Evolutionary conservation across 306 rosid species (phyloP), one percentile per base, ranked within the genome.

Genomic region (Geum urbanum): DNA sequence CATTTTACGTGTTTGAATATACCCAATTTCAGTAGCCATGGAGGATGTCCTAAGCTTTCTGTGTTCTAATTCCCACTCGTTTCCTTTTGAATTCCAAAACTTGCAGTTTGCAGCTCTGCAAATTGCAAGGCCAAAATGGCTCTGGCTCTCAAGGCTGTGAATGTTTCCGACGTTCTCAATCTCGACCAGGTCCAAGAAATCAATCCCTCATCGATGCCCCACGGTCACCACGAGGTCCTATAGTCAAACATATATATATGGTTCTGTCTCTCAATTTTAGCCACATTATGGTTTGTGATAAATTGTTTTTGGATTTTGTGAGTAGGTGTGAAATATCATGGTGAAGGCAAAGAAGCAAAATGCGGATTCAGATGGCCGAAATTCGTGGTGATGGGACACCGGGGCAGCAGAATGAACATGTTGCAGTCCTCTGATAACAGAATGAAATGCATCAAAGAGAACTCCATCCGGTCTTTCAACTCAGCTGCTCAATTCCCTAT

Each of bases 381-480:
- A 48, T 85, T 92, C 73, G 68, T 78, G 47, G 95, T 89, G 67
- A 57, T 89, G 14, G 98, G 98, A 20, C 98, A 92, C 52, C 78
- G 97, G 39, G 96, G 96, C 15, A 69, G 77, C 58, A 96, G 98
- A 8, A 89, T 92, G 96, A 89, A 92, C 82, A 48, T 81, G 37
- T 44, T 92, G 78, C 86, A 83, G 16, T 87, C 95, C 8, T 46
- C 85, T 6, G 92, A 86, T 84, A 65, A 57, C 39, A 86, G 86
- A 78, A 82, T 80, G 84, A 83, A 78, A 77, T 76, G 75, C 74
- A 54, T 87, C n/a, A 89, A 87, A 48, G 96, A 92, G 76, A 92
- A 92, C 51, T 81, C 96, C 5, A 84, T 89, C 70, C 58, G 58
- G 39, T 86, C 98, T 47, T 92, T 92, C 82, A 82, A 86, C 60